Evolutionary conservation across 352 stramenopile species (phyloP), one percentile per base, ranked within the genome.

Genomic region (Phytophthora boehmeriae): DNA sequence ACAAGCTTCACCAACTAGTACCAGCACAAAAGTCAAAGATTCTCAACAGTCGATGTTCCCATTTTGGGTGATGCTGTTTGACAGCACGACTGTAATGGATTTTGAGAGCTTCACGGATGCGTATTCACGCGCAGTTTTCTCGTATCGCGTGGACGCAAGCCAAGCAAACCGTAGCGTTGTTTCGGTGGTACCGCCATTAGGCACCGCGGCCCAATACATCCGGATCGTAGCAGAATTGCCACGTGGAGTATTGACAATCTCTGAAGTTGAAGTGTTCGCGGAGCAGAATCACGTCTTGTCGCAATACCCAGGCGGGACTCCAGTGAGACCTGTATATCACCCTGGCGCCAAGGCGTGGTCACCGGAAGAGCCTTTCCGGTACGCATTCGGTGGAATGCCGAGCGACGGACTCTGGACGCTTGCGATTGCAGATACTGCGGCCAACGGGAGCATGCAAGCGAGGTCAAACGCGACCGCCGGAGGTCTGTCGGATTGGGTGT

Each of bases 31-130:
- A 25, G 22, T 48, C 5, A 17, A 42, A 62, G 56, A 44, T 20
- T 56, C 60, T 0, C 58, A 80, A 14, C 35, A 76, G 19, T 72
- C 73, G 9, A 90, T 93, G 71, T 88, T 90, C 23, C 87, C 87
- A 10, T 92, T 88, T 45, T 96, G 84, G 78, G 71, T 94, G 28
- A 63, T 94, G 55, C 59, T 96, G 4, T 93, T 89, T 41, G 81
- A 92, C n/a, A 66, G 72, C 23, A 63, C 71, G 0, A 56, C 84
- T 5, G 45, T 79, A 14, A 72, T 90, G 69, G 65, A 83, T 34
- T 63, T 91, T 38, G 83, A 93, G 22, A 79, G 49, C 20, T 79
- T 93, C n/a, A 43, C 70, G 0, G 76, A 88, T 19, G 78, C 82
- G 4, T 71, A 78, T 14, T 60, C 69, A 5, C 66, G 68, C 2